Conservation (phyloP, 2,329 filamentous ascomycete genomes). For the Didymella pomorum region DNA sequence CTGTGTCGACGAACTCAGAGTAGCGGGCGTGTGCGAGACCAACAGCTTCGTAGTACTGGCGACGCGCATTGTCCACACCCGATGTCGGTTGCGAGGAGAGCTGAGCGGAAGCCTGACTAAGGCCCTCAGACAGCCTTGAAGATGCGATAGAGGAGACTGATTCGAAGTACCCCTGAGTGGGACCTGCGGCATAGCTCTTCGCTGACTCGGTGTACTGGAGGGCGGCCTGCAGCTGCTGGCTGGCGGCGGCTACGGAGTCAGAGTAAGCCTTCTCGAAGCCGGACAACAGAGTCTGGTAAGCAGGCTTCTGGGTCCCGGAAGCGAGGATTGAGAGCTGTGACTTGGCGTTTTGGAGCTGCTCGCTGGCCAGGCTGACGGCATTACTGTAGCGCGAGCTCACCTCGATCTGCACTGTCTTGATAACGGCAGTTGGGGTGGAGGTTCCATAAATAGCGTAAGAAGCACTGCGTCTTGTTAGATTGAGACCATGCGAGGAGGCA, state of each 20-base stretch:
- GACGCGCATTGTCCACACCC: constrained; percentile 64
- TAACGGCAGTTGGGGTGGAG: constrained; percentile 55
- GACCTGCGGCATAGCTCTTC: constrained; percentile 52
- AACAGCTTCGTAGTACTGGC: constrained; percentile 79
- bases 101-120: constrained; percentile 73
- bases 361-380: constrained; percentile 71
- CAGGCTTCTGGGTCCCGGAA: constrained; percentile 72
- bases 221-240: constrained; percentile 64
- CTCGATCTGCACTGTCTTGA: constrained; percentile 55
- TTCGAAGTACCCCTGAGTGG: constrained; percentile 59
- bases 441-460: constrained; percentile 65
- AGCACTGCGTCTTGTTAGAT: constrained; percentile 51
- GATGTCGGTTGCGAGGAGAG: constrained; percentile 71
- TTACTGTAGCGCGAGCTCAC: constrained; percentile 67
- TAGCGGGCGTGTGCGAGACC: constrained; percentile 82
- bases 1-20: constrained; percentile 75
- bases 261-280: constrained; percentile 75
- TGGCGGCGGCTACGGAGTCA: constrained; percentile 69
- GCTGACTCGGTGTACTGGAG: constrained; percentile 55
- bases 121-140: constrained; percentile 73
- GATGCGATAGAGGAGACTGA: constrained; percentile 73
- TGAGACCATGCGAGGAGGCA: background rate
- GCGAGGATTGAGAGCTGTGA: constrained; percentile 73
- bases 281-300: constrained; percentile 72
- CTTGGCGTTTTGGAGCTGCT: constrained; percentile 71